A percentile compares a stretch with the other conserved stretches of the same genome.
These are phyloP conservation scores for Nicotiana noctiflora DNA, from an alignment of 257 asterid species.

Conservation along the genomic window DNA sequence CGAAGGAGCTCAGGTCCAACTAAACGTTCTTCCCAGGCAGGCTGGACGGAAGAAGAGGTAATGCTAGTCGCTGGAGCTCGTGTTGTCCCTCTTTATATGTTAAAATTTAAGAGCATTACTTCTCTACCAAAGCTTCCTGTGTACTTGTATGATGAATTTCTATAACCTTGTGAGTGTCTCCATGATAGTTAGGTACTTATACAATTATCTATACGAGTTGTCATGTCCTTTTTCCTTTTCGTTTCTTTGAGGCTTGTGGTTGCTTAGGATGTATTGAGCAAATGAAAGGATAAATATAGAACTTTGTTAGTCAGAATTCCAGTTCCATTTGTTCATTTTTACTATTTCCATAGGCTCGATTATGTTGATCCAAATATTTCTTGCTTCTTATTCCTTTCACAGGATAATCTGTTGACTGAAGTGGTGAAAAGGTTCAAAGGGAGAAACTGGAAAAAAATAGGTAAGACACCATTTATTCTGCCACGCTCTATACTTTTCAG, in stretches of 20 bases:
- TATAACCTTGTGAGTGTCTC: background rate
- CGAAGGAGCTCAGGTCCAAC: slow-evolving; percentile 32
- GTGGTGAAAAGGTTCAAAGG: slow-evolving; percentile 49
- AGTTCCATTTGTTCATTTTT: background rate
- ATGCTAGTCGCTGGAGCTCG: background rate
- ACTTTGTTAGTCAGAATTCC: background rate
- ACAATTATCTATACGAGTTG: background rate
- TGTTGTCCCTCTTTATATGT: background rate
- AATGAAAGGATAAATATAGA: background rate
- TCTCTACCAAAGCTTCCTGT: background rate
- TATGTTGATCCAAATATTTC: background rate
- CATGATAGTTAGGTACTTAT: background rate
- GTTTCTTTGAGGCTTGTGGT: background rate
- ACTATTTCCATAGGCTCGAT: background rate
- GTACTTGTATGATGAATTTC: background rate
- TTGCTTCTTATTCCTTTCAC: slow-evolving; percentile 15
- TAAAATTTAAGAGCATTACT: background rate
- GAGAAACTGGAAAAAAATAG: slow-evolving; percentile 71
- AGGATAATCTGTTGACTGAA: slow-evolving; percentile 62
- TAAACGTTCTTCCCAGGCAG: slow-evolving; percentile 80
- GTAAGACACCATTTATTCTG: slow-evolving; percentile 17
- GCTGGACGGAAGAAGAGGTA: slow-evolving; percentile 91
- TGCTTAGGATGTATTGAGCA: background rate
- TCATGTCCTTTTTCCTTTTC: background rate
- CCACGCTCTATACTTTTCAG: background rate